Base-by-base conservation (phyloP, 225 moss, liverwort and hornwort genomes). In the Lunularia cruciata region DNA sequence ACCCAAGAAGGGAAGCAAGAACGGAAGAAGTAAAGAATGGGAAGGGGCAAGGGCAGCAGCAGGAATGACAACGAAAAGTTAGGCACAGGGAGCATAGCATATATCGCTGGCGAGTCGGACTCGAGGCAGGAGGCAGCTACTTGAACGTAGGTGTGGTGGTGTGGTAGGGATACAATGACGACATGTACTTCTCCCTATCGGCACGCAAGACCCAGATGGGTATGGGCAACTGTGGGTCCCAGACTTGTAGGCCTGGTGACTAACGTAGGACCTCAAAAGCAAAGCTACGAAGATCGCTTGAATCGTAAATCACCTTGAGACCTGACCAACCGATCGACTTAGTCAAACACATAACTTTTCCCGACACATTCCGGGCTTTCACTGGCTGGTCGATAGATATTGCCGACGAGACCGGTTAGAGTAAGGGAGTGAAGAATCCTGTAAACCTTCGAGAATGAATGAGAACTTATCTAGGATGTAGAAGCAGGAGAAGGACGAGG, bases 161-260 rank as follows among this genome's bases (percentile, higher is more conserved):
- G 43, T 1, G 3, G 3, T 11, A 43, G 43, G 43, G 43, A 20
- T 19, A 5, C 48, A 48, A 19, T 48, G 48, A 48, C 48, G 48
- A 48, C 48, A 48, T 48, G 48, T 48, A 7, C 48, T 48, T 48
- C 19, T 48, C 48, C 48, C 48, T 18, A 48, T 48, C 48, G 20
- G n/a, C 48, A 48, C 48, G 48, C 48, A 48, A 48, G 48, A 56
- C 28, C 56, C 56, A 56, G 56, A 56, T 56, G 23, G 30, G 56
- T 56, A 56, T 56, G 52, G 52, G 52, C 27, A 20, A 27, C 8
- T 16, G 30, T 27, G 56, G 56, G 27, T 25, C 27, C 30, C 48
- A 48, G 6, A 8, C 14, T 16, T 31, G 43, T 4, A 56, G 27
- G 10, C 6, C 27, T 56, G 56, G 26, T 56, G 56, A 56, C 56